Base-by-base conservation (phyloP, 768 basidiomycete genomes). In the Rhodosporidiobolus odoratus region DNA sequence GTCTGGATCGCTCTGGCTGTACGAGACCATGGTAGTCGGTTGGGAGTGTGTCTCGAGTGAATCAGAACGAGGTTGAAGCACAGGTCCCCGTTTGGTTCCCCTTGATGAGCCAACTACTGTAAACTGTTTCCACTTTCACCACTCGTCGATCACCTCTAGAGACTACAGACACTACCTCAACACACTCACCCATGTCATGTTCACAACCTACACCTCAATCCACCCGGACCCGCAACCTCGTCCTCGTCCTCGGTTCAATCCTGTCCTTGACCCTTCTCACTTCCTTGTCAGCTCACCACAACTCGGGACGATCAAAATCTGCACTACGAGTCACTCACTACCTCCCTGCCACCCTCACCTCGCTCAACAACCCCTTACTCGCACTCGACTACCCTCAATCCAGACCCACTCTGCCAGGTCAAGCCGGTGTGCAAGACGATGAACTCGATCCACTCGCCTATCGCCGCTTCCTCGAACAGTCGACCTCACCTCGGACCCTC, bases 371-470 rank as follows among this genome's bases (percentile, higher is more conserved):
- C 41, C 34, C 16, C 27, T 38, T 57, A 7, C 38, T n/a, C 15
- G 4, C 53, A 27, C 41, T 4, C 40, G 8, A 3, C 58, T n/a
- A 4, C 30, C 41, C 2, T 3, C 43, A 7, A 19, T 56, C n/a
- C 30, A 25, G 17, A 23, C n/a, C 35, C 21, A 23, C 30, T 38
- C 48, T 34, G 13, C 37, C 56, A 35, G 47, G 37, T 48, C 6
- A 37, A 2, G 27, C 25, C 27, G 30, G 37, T 23, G 12, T 40
- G 7, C 4, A 13, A 19, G 8, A 34, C 43, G 16, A 23, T 56
- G 58, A 52, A 27, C 15, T 1, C 8, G 56, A 60, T 50, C 58
- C 59, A 17, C 62, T 72, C 23, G 41, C 56, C 4, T 66, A 62
- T 45, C 50, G 59, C 3, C 53, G 54, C n/a, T 2, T 13, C 13